Evolutionary conservation across 1,139 yeast genomes (phyloP), one percentile per base, ranked within the genome.

Genomic region (Kodamaea arcana): DNA sequence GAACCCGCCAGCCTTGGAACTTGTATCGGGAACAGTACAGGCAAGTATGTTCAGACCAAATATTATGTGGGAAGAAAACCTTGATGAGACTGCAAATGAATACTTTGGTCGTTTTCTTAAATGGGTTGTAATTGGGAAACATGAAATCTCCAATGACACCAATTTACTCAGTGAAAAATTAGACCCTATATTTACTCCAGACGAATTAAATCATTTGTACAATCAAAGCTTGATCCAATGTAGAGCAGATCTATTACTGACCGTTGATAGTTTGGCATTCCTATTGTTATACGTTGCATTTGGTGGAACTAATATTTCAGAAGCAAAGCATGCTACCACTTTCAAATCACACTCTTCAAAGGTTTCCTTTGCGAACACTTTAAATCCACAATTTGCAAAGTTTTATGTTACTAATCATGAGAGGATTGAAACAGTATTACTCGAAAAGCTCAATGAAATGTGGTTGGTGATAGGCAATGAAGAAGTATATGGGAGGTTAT

Each of bases 121-220:
- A 14, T 17, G 28, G 24, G 15, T 31, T 15, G 25, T 35, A 8
- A 14, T 35, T 12, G 28, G 28, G 6, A 17, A 25, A n/a, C 4
- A 12, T 8, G 17, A 26, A 9, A 16, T n/a, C n/a, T n/a, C n/a
- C n/a, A n/a, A n/a, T n/a, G n/a, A n/a, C n/a, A n/a, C n/a, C n/a
- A n/a, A n/a, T n/a, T n/a, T n/a, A n/a, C n/a, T n/a, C n/a, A n/a
- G n/a, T n/a, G n/a, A n/a, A n/a, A n/a, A n/a, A n/a, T n/a, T n/a
- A n/a, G n/a, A n/a, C n/a, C n/a, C n/a, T n/a, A n/a, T n/a, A n/a
- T n/a, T n/a, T n/a, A n/a, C n/a, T n/a, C n/a, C 9, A 15, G 31
- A 35, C 16, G 38, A 35, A 24, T 28, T 35, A 26, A 35, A 35
- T 13, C 24, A 28, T 4, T 18, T 35, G 3, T 35, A 28, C 22